Base-by-base conservation (phyloP, 768 basidiomycete species). In the Tulasnella sp. region DNA sequence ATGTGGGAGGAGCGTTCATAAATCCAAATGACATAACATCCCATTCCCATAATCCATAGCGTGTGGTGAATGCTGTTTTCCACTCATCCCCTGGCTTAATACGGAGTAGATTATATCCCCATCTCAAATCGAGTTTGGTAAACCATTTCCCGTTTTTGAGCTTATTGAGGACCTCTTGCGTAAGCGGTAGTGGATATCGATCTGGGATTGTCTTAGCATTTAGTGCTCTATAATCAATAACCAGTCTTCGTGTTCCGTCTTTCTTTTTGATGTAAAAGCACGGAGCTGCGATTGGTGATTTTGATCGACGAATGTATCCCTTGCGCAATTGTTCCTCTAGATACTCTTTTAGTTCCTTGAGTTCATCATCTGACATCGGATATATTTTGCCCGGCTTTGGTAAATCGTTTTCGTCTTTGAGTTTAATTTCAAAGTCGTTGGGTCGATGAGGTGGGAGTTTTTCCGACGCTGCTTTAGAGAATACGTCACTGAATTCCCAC, bases 351-450 rank as follows among this genome's bases (percentile, higher is more conserved):
- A 73, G 63, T 1, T 61, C 66, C 10, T 61, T 47, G 5, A 58
- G 64, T 55, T 75, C 68, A 0, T 43, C 29, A 4, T 54, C 61
- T 0, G 62, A 64, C 1, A 72, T 50, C 1, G 60, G 59, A 45
- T 71, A 72, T 5, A 71, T 57, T 3, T 63, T 63, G n/a, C 60
- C 62, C 5, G 39, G 39, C 7, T 59, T 55, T 0, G 61, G 58
- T 0, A 65, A 63, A 6, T 56, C 52, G 15, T 55, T 56, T 27
- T 59, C 65, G 2, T 61, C 58, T 15, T 62, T 61, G 3, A 69
- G 55, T 16, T 69, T 58, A 43, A 71, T 70, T 5, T 57, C 55
- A 20, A 64, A 59, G 46, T 72, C 69, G 59, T 65, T 70, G 0
- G 58, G 55, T 1, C 60, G 56, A 51, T 70, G 69, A 12, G 57